Percentiles rank a stretch among this genome's conserved stretches.
Evolutionary conservation across 495 filamentous ascomycete species (phyloP).

Genomic region (Penicillium mononematosum): DNA sequence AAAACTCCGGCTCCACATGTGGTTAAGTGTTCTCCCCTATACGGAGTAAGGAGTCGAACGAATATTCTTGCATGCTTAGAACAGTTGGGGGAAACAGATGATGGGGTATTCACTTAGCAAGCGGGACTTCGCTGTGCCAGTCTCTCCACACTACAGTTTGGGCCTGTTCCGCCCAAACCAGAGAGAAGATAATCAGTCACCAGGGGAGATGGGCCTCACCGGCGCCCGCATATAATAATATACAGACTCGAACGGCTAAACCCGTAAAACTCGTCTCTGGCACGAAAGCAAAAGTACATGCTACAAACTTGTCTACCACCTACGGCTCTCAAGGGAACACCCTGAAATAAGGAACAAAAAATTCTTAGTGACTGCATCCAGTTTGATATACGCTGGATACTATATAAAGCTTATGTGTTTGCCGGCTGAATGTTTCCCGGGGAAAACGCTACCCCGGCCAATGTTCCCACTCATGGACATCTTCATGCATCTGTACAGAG

Average conservation of each 20-base stretch:
- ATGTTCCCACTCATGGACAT: slow-evolving; percentile 19
- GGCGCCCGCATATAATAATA: slow-evolving; percentile 5
- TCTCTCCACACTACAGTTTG: slow-evolving; percentile 2
- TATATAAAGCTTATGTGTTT: slow-evolving; percentile 16
- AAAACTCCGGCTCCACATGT: slow-evolving; percentile 16
- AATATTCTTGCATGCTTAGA: not conserved
- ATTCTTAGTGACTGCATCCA: slow-evolving; percentile 1
- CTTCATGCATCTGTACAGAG: slow-evolving; percentile 8
- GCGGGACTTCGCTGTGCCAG: slow-evolving; percentile 9
- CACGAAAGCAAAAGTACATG: not conserved
- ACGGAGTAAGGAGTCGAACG: not conserved
- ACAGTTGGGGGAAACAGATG: slow-evolving; percentile 7
- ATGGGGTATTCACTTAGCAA: slow-evolving; percentile 14
- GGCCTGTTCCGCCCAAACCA: slow-evolving; percentile 17
- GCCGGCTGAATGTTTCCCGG: slow-evolving; percentile 33
- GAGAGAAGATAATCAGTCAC: slow-evolving; percentile 9
- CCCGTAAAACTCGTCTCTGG: not conserved
- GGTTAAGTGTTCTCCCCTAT: slow-evolving; percentile 29
- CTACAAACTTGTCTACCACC: not conserved
- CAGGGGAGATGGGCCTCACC: slow-evolving; percentile 10
- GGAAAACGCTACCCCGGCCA: slow-evolving; percentile 41
- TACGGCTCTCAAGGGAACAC: not conserved
- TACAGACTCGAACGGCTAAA: slow-evolving; percentile 17
- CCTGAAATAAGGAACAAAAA: not conserved
- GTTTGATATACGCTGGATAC: slow-evolving; percentile 24